phyloP scores from a whole-genome alignment of 768 basidiomycete genomes.

The Serendipita sp. region DNA sequence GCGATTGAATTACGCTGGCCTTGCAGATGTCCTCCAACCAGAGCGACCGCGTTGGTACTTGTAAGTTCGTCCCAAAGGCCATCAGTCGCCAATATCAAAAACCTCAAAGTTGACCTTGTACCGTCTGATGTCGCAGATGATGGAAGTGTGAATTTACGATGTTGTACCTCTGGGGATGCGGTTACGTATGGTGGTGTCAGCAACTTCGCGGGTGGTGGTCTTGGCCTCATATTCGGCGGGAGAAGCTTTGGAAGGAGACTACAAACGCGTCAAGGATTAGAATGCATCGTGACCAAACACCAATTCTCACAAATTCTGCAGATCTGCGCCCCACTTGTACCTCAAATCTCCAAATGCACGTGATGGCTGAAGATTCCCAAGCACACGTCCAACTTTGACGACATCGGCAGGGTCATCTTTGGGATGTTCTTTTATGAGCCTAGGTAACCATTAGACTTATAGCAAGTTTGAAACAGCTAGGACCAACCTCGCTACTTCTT shows the following conservation, averaged over 20 bases:
- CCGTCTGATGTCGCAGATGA: slow-evolving; percentile 9
- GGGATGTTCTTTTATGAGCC: slow-evolving; percentile 74
- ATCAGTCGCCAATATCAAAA: slow-evolving; percentile 83
- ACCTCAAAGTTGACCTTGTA: slow-evolving; percentile 31
- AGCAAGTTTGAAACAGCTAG: neutral
- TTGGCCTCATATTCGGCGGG: slow-evolving; percentile 43
- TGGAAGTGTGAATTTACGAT: slow-evolving; percentile 42
- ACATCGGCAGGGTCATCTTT: slow-evolving; percentile 54
- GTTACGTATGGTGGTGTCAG: slow-evolving; percentile 91
- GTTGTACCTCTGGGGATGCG: slow-evolving; percentile 65
- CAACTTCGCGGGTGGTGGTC: slow-evolving; percentile 42
- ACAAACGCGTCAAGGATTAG: no score
- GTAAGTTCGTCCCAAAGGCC: slow-evolving; percentile 48
- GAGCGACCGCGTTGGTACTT: slow-evolving; percentile 71
- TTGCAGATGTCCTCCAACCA: slow-evolving; percentile 67
- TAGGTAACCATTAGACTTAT: slow-evolving; percentile 17
- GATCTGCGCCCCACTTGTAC: slow-evolving; percentile 68
- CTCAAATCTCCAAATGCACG: slow-evolving; percentile 80
- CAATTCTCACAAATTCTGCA: slow-evolving; percentile 51
- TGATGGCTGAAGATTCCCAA: slow-evolving; percentile 76
- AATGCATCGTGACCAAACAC: neutral
- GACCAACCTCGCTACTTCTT: slow-evolving; percentile 62
- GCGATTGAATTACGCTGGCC: slow-evolving; percentile 53
- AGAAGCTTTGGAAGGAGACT: slow-evolving; percentile 17
- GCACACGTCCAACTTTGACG: slow-evolving; percentile 62